Evolutionary conservation across 2,329 filamentous ascomycete genomes (phyloP).

Genomic region (Colletotrichum theobromicola): DNA sequence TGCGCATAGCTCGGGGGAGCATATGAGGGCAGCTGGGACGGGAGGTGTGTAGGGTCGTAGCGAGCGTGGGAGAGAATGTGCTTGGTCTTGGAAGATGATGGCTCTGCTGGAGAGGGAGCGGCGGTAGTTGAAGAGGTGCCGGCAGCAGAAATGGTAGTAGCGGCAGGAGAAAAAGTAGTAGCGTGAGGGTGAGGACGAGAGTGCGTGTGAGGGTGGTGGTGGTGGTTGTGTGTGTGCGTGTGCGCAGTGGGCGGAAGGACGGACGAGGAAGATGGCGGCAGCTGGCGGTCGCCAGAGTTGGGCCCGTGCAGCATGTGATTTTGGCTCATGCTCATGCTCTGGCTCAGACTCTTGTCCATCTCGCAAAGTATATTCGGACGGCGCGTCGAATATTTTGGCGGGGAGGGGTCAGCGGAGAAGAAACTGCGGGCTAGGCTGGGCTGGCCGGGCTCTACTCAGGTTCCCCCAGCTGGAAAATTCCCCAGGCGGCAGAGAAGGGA

Average conservation of each 20-base stretch:
- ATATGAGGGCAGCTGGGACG: constrained; percentile 33
- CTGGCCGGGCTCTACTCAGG: neutral
- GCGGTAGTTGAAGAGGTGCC: constrained; percentile 2
- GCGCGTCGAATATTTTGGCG: neutral
- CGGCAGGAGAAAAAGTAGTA: neutral
- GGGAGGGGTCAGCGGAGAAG: neutral
- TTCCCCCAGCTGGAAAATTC: neutral
- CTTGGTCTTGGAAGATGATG: neutral
- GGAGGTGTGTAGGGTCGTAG: constrained; percentile 25
- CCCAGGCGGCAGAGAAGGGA: neutral
- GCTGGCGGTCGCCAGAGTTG: constrained; percentile 27
- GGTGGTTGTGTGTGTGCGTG: neutral
- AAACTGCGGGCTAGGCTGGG: neutral
- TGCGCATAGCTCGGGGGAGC: constrained; percentile 40
- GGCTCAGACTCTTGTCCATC: constrained; percentile 24
- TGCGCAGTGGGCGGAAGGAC: neutral
- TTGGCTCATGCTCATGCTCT: constrained; percentile 39
- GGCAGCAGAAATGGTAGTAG: neutral
- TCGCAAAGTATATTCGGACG: constrained; percentile 21
- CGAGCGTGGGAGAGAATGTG: constrained; percentile 17
- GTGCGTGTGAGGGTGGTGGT: neutral
- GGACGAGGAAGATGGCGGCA: constrained; percentile 20
- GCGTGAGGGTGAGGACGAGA: neutral
- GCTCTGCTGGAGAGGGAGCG: neutral
- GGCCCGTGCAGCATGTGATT: constrained; percentile 51